phyloP scores from a whole-genome alignment of 1,284 basidiomycete genomes.

The Cryptococcus jaspeensis region DNA sequence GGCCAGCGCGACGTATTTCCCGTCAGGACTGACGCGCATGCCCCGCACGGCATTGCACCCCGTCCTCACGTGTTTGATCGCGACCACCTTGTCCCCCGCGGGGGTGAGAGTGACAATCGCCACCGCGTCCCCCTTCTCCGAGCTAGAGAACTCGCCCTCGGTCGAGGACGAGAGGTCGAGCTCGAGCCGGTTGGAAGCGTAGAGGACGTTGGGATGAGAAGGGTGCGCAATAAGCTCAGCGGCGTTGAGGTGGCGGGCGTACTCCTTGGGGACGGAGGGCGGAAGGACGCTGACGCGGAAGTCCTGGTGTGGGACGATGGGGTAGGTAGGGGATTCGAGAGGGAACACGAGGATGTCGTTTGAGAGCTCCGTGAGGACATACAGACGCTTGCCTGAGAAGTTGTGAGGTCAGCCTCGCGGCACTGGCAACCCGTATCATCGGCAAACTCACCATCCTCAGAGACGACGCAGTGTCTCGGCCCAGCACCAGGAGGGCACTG shows the following conservation, averaged over 20 bases:
- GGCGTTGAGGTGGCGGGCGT: slow-evolving; percentile 34
- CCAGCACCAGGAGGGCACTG: slow-evolving; percentile 40
- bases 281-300: slow-evolving; percentile 35
- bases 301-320: slow-evolving; percentile 24
- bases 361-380: slow-evolving; percentile 46
- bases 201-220: slow-evolving; percentile 30
- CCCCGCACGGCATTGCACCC: slow-evolving; percentile 41
- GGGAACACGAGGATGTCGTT: slow-evolving; percentile 38
- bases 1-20: slow-evolving; percentile 42
- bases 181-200: slow-evolving; percentile 48
- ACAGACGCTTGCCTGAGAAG: slow-evolving; percentile 39
- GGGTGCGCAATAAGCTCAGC: slow-evolving; percentile 43
- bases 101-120: slow-evolving; percentile 35
- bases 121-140: slow-evolving; percentile 42
- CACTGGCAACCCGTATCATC: not conserved
- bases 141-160: slow-evolving; percentile 18
- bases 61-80: slow-evolving; percentile 37
- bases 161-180: slow-evolving; percentile 33
- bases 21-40: slow-evolving; percentile 42
- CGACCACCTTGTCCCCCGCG: slow-evolving; percentile 26
- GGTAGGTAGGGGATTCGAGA: slow-evolving; percentile 22
- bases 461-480: slow-evolving; percentile 44
- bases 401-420: not conserved
- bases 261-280: slow-evolving; percentile 28
- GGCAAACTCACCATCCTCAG: slow-evolving; percentile 34